These are phyloP conservation scores for Leccinum pachyderme DNA, from an alignment of 1,284 basidiomycete species.

Conservation along the genomic window DNA sequence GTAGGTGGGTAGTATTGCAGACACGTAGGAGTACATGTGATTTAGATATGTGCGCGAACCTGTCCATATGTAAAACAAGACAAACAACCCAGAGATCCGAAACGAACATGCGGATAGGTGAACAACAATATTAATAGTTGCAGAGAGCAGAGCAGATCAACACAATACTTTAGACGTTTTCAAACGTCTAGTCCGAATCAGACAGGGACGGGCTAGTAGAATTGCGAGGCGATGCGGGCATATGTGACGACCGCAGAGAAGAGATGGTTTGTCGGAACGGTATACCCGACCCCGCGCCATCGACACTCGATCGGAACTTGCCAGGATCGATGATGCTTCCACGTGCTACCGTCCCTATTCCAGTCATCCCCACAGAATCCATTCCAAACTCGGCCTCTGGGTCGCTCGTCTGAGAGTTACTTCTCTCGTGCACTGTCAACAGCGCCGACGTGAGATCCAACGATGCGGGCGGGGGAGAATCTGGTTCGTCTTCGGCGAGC, in stretches of 20 bases:
- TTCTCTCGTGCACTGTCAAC: slow-evolving; percentile 34
- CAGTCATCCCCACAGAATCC: slow-evolving; percentile 37
- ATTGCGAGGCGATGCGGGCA: background rate
- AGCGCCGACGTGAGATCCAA: slow-evolving; percentile 32
- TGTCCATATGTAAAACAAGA: slow-evolving; percentile 5
- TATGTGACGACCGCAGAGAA: slow-evolving; percentile 11
- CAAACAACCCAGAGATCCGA: background rate
- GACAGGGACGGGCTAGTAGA: background rate
- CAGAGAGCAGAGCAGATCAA: background rate
- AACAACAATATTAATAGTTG: background rate
- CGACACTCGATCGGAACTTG: slow-evolving; percentile 9
- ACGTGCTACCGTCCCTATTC: slow-evolving; percentile 41
- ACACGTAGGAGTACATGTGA: slow-evolving; percentile 15
- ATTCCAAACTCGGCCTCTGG: slow-evolving; percentile 20
- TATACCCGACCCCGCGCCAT: slow-evolving; percentile 11
- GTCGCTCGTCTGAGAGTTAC: slow-evolving; percentile 2
- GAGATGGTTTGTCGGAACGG: slow-evolving; percentile 5
- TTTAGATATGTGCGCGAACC: slow-evolving; percentile 1
- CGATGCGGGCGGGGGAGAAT: slow-evolving; percentile 23
- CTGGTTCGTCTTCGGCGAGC: background rate
- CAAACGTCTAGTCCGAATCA: slow-evolving; percentile 8
- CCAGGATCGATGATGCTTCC: slow-evolving; percentile 25
- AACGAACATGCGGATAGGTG: background rate
- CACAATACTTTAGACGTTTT: background rate
- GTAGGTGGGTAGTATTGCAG: slow-evolving; percentile 10